Conservation (phyloP, 2,329 filamentous ascomycete species). For the Seiridium cupressi region DNA sequence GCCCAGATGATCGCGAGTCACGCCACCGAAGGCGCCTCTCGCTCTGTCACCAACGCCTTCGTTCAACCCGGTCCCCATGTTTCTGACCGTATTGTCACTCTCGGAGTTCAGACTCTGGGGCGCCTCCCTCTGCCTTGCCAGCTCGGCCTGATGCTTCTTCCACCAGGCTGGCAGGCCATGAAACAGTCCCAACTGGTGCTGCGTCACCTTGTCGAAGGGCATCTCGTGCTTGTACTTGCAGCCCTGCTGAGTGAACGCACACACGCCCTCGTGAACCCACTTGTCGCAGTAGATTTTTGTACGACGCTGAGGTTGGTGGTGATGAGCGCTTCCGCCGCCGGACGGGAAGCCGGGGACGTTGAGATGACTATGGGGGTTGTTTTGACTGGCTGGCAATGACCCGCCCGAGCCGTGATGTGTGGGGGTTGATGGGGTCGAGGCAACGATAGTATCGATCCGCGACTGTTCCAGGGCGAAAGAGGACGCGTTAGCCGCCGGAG, state of each 20-base stretch:
- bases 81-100: neutral
- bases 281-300: constrained; percentile 80
- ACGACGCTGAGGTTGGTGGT: constrained; percentile 18
- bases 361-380: neutral
- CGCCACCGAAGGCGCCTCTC: neutral
- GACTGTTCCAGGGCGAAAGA: constrained; percentile 20
- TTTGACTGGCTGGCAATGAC: constrained; percentile 14
- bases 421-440: constrained; percentile 25
- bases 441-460: constrained; percentile 37
- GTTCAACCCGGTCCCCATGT: neutral
- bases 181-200: constrained; percentile 69
- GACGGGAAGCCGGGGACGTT: neutral
- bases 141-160: constrained; percentile 51
- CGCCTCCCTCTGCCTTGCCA: constrained; percentile 30
- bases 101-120: neutral
- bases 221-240: constrained; percentile 92
- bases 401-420: constrained; percentile 18
- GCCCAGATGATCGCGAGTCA: neutral
- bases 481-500: constrained; percentile 10
- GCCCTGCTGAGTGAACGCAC: constrained; percentile 81
- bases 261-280: constrained; percentile 84
- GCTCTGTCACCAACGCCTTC: neutral
- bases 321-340: neutral
- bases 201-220: constrained; percentile 65
- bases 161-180: constrained; percentile 62